Evolutionary conservation across 2,329 filamentous ascomycete species (phyloP), one percentile per base, ranked within the genome.

Genomic region (Verticillium tricorpus): DNA sequence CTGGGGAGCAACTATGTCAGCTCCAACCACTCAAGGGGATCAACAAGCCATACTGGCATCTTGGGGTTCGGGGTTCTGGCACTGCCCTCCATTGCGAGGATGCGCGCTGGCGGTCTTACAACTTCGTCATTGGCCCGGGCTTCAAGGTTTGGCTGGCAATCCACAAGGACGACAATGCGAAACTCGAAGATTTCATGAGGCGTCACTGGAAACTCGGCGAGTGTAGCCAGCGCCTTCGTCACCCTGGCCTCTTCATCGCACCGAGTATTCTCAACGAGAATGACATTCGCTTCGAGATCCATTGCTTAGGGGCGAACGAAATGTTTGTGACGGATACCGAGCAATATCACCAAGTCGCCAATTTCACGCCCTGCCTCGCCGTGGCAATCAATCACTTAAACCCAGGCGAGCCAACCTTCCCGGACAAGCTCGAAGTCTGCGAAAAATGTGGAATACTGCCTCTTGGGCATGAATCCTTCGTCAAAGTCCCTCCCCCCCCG

Each of bases 391-490:
- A 60, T 40, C 55, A 56, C 52, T 31, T 56, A 17, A 52, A 56
- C 14, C 50, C 34, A 17, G 59, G 50, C 14, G 54, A 60, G 19
- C 50, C 59, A 40, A 39, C 40, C 19, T 40, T 60, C 19, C 59
- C 52, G 12, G 19, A 35, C 11, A 6, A 31, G 7, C 59, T 60
- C 31, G 28, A 54, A 12, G 59, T 60, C 8, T 60, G 59, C 19
- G 22, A 19, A 55, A 19, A 60, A n/a, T 60, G 59, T 39, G 52
- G 59, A n/a, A 54, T 60, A 19, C 56, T 56, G 19, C 59, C 52
- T 40, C 52, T 60, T 14, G 35, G 25, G 15, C 59, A 56, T 19
- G n/a, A 19, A 32, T 56, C 54, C 28, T 56, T 56, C 54, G 54
- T 34, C 17, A 32, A 56, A 32, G 54, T 56, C 17, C 54, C 54